Percentiles rank a stretch among this genome's conserved stretches.
These are phyloP conservation scores for Tubosaeta brunneosetosa DNA, from an alignment of 768 basidiomycete species.

Conservation along the genomic window DNA sequence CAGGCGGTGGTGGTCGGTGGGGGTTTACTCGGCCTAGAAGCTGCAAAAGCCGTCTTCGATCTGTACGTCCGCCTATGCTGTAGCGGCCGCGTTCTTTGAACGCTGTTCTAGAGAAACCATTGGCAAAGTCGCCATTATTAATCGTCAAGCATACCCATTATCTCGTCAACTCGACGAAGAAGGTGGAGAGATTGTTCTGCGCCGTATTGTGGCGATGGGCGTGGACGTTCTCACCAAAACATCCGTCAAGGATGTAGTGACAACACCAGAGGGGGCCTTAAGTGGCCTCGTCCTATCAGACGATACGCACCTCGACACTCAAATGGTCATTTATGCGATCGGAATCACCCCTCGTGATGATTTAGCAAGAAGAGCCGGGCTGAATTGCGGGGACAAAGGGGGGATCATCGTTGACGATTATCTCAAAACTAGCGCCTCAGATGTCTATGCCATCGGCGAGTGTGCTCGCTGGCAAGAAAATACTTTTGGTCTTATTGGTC, in stretches of 20 bases:
- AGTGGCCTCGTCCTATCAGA: conserved; percentile 48
- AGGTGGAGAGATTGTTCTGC: conserved; percentile 56
- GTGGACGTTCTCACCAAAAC: conserved; percentile 48
- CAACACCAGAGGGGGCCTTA: conserved; percentile 36
- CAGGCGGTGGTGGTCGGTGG: conserved; percentile 1
- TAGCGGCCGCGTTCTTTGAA: background rate
- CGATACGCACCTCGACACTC: conserved; percentile 41
- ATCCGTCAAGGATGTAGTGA: conserved; percentile 35
- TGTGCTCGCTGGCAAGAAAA: conserved; percentile 66
- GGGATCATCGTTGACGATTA: conserved; percentile 58
- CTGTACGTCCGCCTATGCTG: background rate
- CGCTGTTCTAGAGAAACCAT: conserved; percentile 27
- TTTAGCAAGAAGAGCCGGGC: conserved; percentile 49
- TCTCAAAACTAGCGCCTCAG: conserved; percentile 51
- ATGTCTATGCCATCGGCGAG: conserved; percentile 72
- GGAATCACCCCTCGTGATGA: conserved; percentile 72
- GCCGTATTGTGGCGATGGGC: conserved; percentile 56
- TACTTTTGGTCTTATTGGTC: conserved; percentile 70
- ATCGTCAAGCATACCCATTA: conserved; percentile 48
- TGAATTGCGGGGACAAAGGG: conserved; percentile 44
- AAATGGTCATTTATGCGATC: conserved; percentile 62
- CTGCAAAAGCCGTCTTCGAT: background rate
- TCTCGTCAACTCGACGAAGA: conserved; percentile 56
- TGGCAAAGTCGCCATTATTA: conserved; percentile 47
- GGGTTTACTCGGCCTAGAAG: background rate